Percentiles rank a stretch among this genome's conserved stretches.
phyloP scores from a whole-genome alignment of 2,329 filamentous ascomycete species.

The Arachnopeziza araneosa region DNA sequence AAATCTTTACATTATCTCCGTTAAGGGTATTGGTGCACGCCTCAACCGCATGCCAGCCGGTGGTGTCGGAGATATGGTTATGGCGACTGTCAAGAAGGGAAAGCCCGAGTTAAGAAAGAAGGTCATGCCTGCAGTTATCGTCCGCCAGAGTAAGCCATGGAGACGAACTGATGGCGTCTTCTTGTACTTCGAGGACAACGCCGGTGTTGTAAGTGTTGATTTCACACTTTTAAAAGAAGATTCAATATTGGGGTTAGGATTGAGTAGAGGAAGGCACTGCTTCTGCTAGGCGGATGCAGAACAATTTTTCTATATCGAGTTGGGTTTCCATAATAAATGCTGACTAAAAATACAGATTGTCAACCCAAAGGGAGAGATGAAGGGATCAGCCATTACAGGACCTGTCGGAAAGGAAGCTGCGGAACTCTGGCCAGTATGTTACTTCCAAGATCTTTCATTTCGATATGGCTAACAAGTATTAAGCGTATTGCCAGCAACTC shows the following conservation, averaged over 20 bases:
- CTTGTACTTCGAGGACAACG: constrained; percentile 99
- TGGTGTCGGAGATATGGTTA: constrained; percentile 99
- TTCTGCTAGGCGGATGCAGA: neutral
- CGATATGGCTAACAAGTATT: constrained; percentile 32
- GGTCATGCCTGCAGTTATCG: constrained; percentile 99
- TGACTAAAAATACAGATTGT: constrained; percentile 63
- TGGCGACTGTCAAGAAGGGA: constrained; percentile 99
- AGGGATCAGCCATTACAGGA: constrained; percentile 98
- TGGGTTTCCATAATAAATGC: neutral
- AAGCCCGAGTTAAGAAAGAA: constrained; percentile 99
- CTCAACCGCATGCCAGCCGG: constrained; percentile 96
- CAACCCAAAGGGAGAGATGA: constrained; percentile 99
- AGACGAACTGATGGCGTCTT: constrained; percentile 97
- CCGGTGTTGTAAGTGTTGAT: constrained; percentile 76
- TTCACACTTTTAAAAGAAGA: neutral
- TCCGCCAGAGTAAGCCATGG: constrained; percentile 99
- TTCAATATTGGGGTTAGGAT: constrained; percentile 5
- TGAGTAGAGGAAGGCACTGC: neutral
- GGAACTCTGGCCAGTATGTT: constrained; percentile 94
- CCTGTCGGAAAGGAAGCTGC: constrained; percentile 99
- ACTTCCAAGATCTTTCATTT: neutral
- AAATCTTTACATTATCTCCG: constrained; percentile 99
- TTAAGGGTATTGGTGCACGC: constrained; percentile 96
- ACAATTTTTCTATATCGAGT: neutral
- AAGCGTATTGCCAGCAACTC: constrained; percentile 99